phyloP scores from a whole-genome alignment of 805 yeast genomes.

The Starmerella kuoi region DNA sequence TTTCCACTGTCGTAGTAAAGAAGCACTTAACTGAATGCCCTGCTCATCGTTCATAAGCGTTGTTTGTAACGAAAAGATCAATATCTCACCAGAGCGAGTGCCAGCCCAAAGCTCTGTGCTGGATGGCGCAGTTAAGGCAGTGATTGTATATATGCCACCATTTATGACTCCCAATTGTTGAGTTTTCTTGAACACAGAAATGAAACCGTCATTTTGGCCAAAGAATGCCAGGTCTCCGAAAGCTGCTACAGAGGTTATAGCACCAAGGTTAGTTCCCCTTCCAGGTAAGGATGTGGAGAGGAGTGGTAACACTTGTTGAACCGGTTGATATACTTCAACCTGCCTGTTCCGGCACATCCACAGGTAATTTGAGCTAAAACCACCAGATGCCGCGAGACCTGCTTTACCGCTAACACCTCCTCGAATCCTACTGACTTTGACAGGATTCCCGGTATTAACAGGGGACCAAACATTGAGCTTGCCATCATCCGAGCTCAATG shows the following conservation, averaged over 20 bases:
- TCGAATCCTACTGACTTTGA: background rate
- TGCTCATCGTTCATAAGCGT: background rate
- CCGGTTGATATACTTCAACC: slow-evolving; percentile 27
- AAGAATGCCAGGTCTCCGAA: slow-evolving; percentile 26
- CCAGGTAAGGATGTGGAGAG: slow-evolving; percentile 16
- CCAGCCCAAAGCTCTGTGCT: slow-evolving; percentile 29
- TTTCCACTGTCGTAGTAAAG: slow-evolving; percentile 30
- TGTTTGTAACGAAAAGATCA: slow-evolving; percentile 26
- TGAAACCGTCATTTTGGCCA: slow-evolving; percentile 33
- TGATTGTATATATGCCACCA: slow-evolving; percentile 27
- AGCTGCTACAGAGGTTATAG: slow-evolving; percentile 19
- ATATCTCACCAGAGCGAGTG: slow-evolving; percentile 29
- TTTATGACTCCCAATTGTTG: slow-evolving; percentile 24
- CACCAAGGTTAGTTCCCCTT: slow-evolving; percentile 16
- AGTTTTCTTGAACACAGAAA: slow-evolving; percentile 26
- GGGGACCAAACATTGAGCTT: slow-evolving; percentile 28
- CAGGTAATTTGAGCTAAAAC: slow-evolving; percentile 16
- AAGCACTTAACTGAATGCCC: slow-evolving; percentile 25
- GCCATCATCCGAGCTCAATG: slow-evolving; percentile 31
- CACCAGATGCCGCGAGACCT: slow-evolving; percentile 3
- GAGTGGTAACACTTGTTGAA: slow-evolving; percentile 7
- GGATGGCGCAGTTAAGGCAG: slow-evolving; percentile 22
- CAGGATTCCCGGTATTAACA: background rate
- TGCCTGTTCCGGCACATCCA: slow-evolving; percentile 30
- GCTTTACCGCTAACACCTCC: background rate